Conservation (phyloP, 768 basidiomycete genomes). For the Guyanaporus albipodus region DNA sequence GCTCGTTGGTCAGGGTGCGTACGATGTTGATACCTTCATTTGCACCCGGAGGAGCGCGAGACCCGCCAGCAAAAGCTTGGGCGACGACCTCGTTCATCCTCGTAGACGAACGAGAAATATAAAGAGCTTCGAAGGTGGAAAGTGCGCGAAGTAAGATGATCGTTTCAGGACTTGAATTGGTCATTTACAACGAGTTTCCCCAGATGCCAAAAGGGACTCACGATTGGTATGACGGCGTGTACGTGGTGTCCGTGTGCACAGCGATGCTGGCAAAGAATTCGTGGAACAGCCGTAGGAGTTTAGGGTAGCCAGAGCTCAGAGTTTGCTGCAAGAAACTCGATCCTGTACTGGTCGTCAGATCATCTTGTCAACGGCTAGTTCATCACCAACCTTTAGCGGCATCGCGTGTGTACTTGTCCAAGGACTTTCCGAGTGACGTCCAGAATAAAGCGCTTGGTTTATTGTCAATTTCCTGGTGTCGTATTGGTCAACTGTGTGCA, state of each 20-base stretch:
- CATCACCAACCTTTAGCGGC: conserved; percentile 61
- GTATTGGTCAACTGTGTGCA: neutral
- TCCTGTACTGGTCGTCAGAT: conserved; percentile 39
- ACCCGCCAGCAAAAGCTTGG: conserved; percentile 70
- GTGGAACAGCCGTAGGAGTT: conserved; percentile 86
- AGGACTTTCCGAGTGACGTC: conserved; percentile 70
- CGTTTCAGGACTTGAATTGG: conserved; percentile 73
- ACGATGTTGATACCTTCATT: conserved; percentile 76
- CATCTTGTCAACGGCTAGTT: neutral
- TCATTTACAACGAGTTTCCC: neutral
- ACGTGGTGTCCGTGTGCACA: conserved; percentile 92
- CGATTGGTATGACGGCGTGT: conserved; percentile 84
- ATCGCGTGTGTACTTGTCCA: conserved; percentile 83
- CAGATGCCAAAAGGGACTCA: conserved; percentile 26
- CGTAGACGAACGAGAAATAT: conserved; percentile 78
- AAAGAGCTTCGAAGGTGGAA: conserved; percentile 81
- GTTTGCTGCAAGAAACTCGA: conserved; percentile 92
- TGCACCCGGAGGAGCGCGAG: conserved; percentile 64
- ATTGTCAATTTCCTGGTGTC: conserved; percentile 72
- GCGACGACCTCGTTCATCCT: conserved; percentile 80
- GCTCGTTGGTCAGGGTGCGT: conserved; percentile 79
- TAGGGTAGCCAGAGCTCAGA: conserved; percentile 81
- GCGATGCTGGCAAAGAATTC: conserved; percentile 96
- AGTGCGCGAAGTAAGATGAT: conserved; percentile 82
- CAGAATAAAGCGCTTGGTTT: conserved; percentile 92